Evolutionary conservation across 2,329 filamentous ascomycete genomes (phyloP).

Genomic region (Tolypocladium album): DNA sequence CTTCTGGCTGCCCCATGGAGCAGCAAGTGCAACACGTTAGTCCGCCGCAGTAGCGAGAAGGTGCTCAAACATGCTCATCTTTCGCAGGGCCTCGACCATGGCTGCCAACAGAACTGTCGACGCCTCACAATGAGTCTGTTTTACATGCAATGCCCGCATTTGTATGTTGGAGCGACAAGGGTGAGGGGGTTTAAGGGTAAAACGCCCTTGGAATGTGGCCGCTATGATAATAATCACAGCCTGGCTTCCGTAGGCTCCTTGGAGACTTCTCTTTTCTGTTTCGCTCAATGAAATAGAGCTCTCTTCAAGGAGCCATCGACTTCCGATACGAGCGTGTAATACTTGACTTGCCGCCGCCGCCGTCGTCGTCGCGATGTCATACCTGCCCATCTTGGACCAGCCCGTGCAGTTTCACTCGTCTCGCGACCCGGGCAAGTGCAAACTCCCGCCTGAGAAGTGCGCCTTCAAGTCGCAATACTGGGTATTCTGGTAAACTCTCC

Average conservation of each 20-base stretch:
- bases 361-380: not conserved
- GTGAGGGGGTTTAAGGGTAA: not conserved
- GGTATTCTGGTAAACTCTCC: constrained; percentile 28
- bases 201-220: not conserved
- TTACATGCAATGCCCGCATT: not conserved
- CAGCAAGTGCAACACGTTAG: not conserved
- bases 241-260: not conserved
- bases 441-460: constrained; percentile 30
- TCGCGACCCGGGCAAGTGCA: constrained; percentile 12
- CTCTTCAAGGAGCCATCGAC: not conserved
- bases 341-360: not conserved
- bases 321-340: not conserved
- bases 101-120: not conserved
- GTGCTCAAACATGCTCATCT: not conserved
- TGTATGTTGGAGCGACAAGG: not conserved
- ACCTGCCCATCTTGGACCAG: constrained; percentile 3
- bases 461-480: constrained; percentile 33
- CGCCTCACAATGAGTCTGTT: not conserved
- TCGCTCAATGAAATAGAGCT: not conserved
- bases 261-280: not conserved
- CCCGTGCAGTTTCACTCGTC: constrained; percentile 6
- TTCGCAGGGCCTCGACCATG: not conserved
- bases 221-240: not conserved
- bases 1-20: not conserved
- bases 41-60: not conserved